Evolutionary conservation across 441 rosid genomes (phyloP).

Genomic region (Breynia disticha): DNA sequence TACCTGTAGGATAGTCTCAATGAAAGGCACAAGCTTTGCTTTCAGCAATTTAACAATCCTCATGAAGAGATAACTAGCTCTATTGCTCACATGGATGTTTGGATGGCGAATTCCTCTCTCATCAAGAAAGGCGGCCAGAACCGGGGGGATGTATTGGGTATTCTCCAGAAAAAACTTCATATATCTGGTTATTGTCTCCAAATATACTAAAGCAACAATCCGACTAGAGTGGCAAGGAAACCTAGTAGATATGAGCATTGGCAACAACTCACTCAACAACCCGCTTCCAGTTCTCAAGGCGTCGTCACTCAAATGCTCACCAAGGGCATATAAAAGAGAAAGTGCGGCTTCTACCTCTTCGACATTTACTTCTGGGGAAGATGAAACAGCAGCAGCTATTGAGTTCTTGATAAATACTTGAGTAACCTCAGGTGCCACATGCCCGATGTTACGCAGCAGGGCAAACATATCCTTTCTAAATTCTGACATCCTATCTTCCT

Average conservation of each 20-base stretch:
- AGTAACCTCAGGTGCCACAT: slow-evolving; percentile 80
- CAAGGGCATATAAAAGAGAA: slow-evolving; percentile 78
- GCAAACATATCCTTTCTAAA: slow-evolving; percentile 77
- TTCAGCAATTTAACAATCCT: slow-evolving; percentile 73
- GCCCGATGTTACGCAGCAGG: slow-evolving; percentile 70
- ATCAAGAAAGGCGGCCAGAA: slow-evolving; percentile 76
- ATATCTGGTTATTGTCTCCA: slow-evolving; percentile 75
- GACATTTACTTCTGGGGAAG: slow-evolving; percentile 54
- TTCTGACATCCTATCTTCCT: slow-evolving; percentile 83
- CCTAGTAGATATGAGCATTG: slow-evolving; percentile 58
- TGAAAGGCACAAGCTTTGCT: slow-evolving; percentile 78
- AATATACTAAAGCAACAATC: slow-evolving; percentile 74
- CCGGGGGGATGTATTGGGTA: slow-evolving; percentile 51
- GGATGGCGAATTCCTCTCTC: slow-evolving; percentile 92
- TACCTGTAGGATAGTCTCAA: slow-evolving; percentile 86
- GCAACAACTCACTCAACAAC: slow-evolving; percentile 57
- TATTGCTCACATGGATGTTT: slow-evolving; percentile 64
- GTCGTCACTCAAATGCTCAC: slow-evolving; percentile 77
- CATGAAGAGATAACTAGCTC: slow-evolving; percentile 92
- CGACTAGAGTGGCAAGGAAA: slow-evolving; percentile 84
- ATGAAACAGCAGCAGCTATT: slow-evolving; percentile 49
- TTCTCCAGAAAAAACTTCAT: slow-evolving; percentile 74
- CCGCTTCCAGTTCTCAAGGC: slow-evolving; percentile 63
- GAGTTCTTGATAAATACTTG: slow-evolving; percentile 67
- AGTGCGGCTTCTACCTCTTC: slow-evolving; percentile 97